Percentiles rank a stretch among this genome's conserved stretches.
phyloP scores from a whole-genome alignment of 441 rosid genomes.

The Gossypium aridum region DNA sequence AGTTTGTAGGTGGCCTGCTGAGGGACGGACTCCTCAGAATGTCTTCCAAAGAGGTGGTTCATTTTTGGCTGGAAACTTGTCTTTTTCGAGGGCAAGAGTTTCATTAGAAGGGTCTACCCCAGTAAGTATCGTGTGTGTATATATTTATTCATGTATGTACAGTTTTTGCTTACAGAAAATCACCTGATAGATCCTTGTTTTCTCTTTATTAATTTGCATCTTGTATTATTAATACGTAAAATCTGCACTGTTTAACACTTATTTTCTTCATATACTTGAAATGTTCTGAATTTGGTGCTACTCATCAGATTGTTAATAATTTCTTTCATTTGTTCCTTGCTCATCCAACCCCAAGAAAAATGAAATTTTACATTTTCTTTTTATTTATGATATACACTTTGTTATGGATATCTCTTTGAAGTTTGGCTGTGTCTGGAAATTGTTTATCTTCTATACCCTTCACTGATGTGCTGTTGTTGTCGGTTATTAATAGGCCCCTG shows the following conservation, averaged over 20 bases:
- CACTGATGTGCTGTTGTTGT: neutral
- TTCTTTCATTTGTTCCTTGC: conserved; percentile 1
- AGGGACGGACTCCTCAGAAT: conserved; percentile 85
- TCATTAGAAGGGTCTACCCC: conserved; percentile 94
- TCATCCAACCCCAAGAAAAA: neutral
- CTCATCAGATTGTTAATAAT: neutral
- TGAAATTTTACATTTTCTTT: neutral
- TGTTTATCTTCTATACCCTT: neutral
- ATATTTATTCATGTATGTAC: neutral
- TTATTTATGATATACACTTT: neutral
- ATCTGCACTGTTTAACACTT: neutral
- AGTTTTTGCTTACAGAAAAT: conserved; percentile 5
- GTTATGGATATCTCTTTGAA: conserved; percentile 2
- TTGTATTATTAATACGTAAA: neutral
- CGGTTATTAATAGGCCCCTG: conserved; percentile 56
- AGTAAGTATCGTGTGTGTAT: conserved; percentile 40
- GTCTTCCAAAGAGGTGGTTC: conserved; percentile 84
- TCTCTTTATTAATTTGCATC: conserved; percentile 2
- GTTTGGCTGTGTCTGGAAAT: neutral
- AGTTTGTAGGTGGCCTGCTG: conserved; percentile 90
- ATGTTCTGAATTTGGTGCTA: neutral
- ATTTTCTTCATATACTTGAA: conserved; percentile 3
- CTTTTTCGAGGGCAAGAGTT: conserved; percentile 94
- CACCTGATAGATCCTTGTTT: neutral
- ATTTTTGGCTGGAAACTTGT: conserved; percentile 95